Base-by-base conservation (phyloP, 1,284 basidiomycete species). In the Pseudozyma sp. region DNA sequence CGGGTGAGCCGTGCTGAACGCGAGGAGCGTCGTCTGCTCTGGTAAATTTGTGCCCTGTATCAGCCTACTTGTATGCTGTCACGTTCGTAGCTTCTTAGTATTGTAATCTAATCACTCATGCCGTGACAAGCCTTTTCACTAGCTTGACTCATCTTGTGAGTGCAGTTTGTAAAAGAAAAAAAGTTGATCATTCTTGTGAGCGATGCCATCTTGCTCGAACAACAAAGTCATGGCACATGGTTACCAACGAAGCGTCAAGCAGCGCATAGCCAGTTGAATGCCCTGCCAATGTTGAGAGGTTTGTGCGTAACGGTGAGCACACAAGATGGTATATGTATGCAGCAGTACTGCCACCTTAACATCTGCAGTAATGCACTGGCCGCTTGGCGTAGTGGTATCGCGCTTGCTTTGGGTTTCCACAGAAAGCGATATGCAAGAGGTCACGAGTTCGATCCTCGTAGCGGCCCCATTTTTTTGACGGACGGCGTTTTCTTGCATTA, bases 381-480 rank as follows among this genome's bases (percentile, higher is more conserved):
- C 67, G 72, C 72, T 76, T 76, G 69, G 73, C 73, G 69, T 68
- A 76, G 73, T 68, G 73, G 73, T 76, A 76, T 67, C 69, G 73
- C 73, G 73, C 69, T 70, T 70, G 73, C 68, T 71, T 76, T 70
- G 68, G 73, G 69, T 42, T 25, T 36, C 13, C 25, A 45, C 16
- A 36, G 1, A 49, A 18, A 35, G 48, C 25, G 35, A 61, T 42
- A 59, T 70, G 68, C 73, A 70, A 70, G 73, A 76, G 73, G 73
- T 76, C 73, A 68, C 73, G 69, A 71, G 73, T 76, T 76, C 73
- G 73, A 76, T 76, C 68, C 73, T 71, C 69, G 73, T 71, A 76
- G 68, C 64, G 68, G 64, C 69, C 73, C 68, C 1, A 5, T 5
- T n/a, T 10, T 43, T 9, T 11, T 38, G 19, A 55, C 57, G n/a